Percentiles rank a stretch among this genome's conserved stretches.
Evolutionary conservation across 2,329 filamentous ascomycete genomes (phyloP).

Genomic region (Xylariaceae sp.): DNA sequence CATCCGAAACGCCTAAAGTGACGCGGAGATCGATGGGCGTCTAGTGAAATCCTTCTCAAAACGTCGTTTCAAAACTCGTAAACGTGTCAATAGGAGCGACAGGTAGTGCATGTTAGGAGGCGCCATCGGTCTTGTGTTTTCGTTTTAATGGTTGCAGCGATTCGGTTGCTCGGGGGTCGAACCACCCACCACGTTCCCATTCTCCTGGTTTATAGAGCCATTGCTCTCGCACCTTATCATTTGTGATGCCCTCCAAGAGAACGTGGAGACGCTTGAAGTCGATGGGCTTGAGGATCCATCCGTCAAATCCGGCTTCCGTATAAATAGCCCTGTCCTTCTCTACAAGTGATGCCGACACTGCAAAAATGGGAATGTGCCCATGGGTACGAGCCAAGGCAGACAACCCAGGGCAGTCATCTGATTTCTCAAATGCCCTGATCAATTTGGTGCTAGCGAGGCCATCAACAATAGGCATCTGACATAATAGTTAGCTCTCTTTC

Average conservation of each 20-base stretch:
- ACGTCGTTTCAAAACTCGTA: too few species aligned
- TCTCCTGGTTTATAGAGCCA: constrained; percentile 73
- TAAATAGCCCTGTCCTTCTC: constrained; percentile 75
- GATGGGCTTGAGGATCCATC: constrained; percentile 89
- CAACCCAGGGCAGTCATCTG: constrained; percentile 52
- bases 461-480: constrained; percentile 90
- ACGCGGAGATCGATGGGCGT: too few species aligned
- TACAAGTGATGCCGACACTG: constrained; percentile 81
- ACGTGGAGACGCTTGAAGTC: constrained; percentile 77
- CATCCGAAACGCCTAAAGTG: too few species aligned
- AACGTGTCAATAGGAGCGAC: too few species aligned
- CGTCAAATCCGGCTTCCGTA: constrained; percentile 81
- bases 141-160: background rate
- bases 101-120: too few species aligned
- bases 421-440: constrained; percentile 76
- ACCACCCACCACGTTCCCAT: constrained; percentile 92
- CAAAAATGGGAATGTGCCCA: constrained; percentile 79
- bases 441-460: constrained; percentile 82
- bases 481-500: constrained; percentile 8
- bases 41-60: too few species aligned
- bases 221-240: constrained; percentile 62
- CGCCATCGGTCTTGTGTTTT: too few species aligned
- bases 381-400: constrained; percentile 67
- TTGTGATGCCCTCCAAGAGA: constrained; percentile 73
- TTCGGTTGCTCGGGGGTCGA: constrained; percentile 45